Percentiles rank a stretch among this genome's conserved stretches.
Evolutionary conservation across 768 basidiomycete genomes (phyloP).

Genomic region (Hemileccinum rubropunctum): DNA sequence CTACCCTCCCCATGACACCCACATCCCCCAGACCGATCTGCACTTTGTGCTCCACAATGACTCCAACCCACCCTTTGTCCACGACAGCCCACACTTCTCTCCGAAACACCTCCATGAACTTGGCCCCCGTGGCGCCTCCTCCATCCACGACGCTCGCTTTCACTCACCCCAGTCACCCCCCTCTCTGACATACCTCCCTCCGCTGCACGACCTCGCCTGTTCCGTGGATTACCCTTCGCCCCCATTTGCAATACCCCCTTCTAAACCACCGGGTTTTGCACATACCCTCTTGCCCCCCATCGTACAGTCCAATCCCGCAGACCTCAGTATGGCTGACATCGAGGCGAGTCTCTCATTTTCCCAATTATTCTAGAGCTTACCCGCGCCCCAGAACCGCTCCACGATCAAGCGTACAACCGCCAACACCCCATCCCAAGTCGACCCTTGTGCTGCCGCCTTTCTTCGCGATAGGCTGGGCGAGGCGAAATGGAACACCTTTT

Average conservation of each 20-base stretch:
- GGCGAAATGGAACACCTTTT: slow-evolving; percentile 44
- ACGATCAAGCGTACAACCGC: slow-evolving; percentile 23
- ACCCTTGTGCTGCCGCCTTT: slow-evolving; percentile 45
- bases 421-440: slow-evolving; percentile 30
- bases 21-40: slow-evolving; percentile 26
- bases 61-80: slow-evolving; percentile 13
- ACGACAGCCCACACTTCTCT: slow-evolving; percentile 24
- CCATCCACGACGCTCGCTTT: slow-evolving; percentile 27
- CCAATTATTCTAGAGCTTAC: slow-evolving; percentile 11
- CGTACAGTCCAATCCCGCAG: slow-evolving; percentile 33
- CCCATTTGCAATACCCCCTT: slow-evolving; percentile 20
- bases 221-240: slow-evolving; percentile 14
- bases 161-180: slow-evolving; percentile 25
- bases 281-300: slow-evolving; percentile 34
- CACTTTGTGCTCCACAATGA: slow-evolving; percentile 26
- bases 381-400: slow-evolving; percentile 24
- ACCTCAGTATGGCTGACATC: slow-evolving; percentile 21
- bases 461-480: slow-evolving; percentile 43
- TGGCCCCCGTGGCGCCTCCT: slow-evolving; percentile 12
- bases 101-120: slow-evolving; percentile 31
- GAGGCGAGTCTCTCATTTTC: slow-evolving; percentile 15
- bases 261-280: slow-evolving; percentile 22
- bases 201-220: slow-evolving; percentile 25
- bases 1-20: slow-evolving; percentile 27
- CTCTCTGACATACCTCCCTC: slow-evolving; percentile 23